Base-by-base conservation (phyloP, 768 basidiomycete genomes). In the Auricularia sp. region DNA sequence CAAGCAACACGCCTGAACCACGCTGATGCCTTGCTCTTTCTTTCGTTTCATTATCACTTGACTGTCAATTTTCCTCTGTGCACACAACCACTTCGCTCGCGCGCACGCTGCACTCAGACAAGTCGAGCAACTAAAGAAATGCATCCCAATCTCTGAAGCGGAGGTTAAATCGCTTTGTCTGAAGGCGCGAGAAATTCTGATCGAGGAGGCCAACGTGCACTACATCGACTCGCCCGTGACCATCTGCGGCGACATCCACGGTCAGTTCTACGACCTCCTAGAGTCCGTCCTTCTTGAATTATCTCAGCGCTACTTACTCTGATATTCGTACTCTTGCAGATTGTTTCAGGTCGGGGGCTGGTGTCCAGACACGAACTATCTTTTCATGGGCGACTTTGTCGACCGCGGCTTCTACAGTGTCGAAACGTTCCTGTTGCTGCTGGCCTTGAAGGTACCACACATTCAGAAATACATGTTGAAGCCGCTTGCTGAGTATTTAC, bases 331-430 rank as follows among this genome's bases (percentile, higher is more conserved):
- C 81, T 98, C 68, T 86, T 98, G 84, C 92, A 99, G 76, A 81
- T 14, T 99, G 65, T 96, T 97, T 83, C 87, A 87, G 73, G 86
- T 95, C 36, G 94, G 94, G 42, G 93, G 93, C 7, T 86, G 87
- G 70, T 96, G 93, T 74, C 94, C 94, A 66, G 86, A 91, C 43
- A 95, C 93, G 5, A 93, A 91, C 74, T 97, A 97, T 75, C 86
- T 97, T 61, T 96, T 97, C 84, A 96, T 97, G 91, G 90, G 95
- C 67, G 96, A 98, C 77, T 98, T 98, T 73, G 96, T 98, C 69
- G 96, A 98, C 77, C 87, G 96, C 63, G 96, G 96, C 36, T 97
- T 93, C 78, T 98, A 97, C 80, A 88, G 86, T 73, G 93, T 98
- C 65, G 96, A 98, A 73, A 98, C 96, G 0, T 96, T 98, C 74